phyloP scores from a whole-genome alignment of 2,329 filamentous ascomycete species.

The Thielaviopsis ethacetica region DNA sequence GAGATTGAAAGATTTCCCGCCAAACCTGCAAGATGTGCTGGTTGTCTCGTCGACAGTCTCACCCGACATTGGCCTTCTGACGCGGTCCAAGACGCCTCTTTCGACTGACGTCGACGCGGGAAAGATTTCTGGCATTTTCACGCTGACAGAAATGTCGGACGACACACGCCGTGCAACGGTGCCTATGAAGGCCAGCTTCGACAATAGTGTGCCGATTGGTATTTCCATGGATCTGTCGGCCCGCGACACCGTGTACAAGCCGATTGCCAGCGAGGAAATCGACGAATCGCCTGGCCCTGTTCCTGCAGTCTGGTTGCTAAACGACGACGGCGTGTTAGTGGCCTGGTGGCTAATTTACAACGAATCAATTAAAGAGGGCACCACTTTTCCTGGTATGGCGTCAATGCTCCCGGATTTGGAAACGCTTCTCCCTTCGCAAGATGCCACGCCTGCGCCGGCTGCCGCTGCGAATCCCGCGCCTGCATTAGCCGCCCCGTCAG shows the following conservation, averaged over 20 bases:
- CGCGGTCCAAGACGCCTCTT: slow-evolving; percentile 53
- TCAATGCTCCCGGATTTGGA: slow-evolving; percentile 23
- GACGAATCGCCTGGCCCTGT: slow-evolving; percentile 64
- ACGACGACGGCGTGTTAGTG: slow-evolving; percentile 71
- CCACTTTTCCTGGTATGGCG: slow-evolving; percentile 55
- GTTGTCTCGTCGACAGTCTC: slow-evolving; percentile 69
- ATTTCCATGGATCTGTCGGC: slow-evolving; percentile 70
- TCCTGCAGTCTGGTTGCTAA: slow-evolving; percentile 70
- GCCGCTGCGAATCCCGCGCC: slow-evolving; percentile 14
- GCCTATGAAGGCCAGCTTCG: slow-evolving; percentile 44
- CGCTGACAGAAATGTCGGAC: slow-evolving; percentile 52
- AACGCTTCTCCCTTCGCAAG: slow-evolving; percentile 14
- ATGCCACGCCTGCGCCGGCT: slow-evolving; percentile 14
- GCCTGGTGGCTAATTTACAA: slow-evolving; percentile 89
- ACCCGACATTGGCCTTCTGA: slow-evolving; percentile 63
- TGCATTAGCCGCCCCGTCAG: slow-evolving; percentile 16
- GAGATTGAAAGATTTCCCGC: slow-evolving; percentile 64
- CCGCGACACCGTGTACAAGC: slow-evolving; percentile 60
- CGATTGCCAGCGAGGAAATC: slow-evolving; percentile 59
- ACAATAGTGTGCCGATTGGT: slow-evolving; percentile 66
- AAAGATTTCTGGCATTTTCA: slow-evolving; percentile 50
- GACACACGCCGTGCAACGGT: slow-evolving; percentile 62
- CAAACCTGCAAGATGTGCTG: slow-evolving; percentile 64
- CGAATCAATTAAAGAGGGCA: slow-evolving; percentile 62
- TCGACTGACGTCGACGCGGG: slow-evolving; percentile 42